phyloP scores from a whole-genome alignment of 2,329 filamentous ascomycete genomes.

The Escovopsis sp. region DNA sequence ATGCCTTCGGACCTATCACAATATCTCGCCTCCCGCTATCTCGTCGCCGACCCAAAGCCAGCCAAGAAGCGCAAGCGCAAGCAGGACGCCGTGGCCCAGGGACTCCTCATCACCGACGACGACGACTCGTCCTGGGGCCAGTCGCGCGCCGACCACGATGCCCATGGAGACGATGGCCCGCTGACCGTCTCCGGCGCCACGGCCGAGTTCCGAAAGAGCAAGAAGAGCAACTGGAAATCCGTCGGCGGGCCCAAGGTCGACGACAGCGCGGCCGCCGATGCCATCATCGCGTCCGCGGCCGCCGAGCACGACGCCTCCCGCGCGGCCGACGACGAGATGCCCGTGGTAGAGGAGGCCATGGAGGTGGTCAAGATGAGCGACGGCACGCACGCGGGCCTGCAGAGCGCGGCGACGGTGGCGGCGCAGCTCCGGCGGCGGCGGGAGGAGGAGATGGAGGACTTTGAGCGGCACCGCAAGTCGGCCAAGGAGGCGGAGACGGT shows the following conservation, averaged over 20 bases:
- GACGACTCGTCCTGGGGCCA: slow-evolving; percentile 42
- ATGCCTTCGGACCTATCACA: slow-evolving; percentile 54
- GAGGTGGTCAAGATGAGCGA: slow-evolving; percentile 61
- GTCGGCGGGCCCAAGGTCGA: slow-evolving; percentile 34
- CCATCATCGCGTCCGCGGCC: slow-evolving; percentile 59
- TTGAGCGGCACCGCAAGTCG: slow-evolving; percentile 28
- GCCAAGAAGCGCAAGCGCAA: slow-evolving; percentile 52
- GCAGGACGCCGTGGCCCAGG: slow-evolving; percentile 27
- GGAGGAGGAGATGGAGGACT: slow-evolving; percentile 44
- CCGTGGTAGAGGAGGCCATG: slow-evolving; percentile 20
- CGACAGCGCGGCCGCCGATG: slow-evolving; percentile 34
- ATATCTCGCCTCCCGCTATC: slow-evolving; percentile 86
- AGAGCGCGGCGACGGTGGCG: slow-evolving; percentile 66
- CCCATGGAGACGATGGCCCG: slow-evolving; percentile 37
- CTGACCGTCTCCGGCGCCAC: slow-evolving; percentile 35
- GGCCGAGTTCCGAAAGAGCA: slow-evolving; percentile 56
- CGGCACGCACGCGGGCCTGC: slow-evolving; percentile 74
- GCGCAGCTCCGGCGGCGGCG: slow-evolving; percentile 53
- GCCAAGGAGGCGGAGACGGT: slow-evolving; percentile 61
- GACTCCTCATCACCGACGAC: slow-evolving; percentile 52
- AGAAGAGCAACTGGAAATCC: slow-evolving; percentile 69
- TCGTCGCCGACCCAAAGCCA: slow-evolving; percentile 45
- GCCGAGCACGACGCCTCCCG: slow-evolving; percentile 45
- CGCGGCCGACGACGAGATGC: slow-evolving; percentile 34
- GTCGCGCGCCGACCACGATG: slow-evolving; percentile 23